These are phyloP conservation scores for Fusarium equiseti DNA, from an alignment of 2,329 filamentous ascomycete species.

Conservation along the genomic window DNA sequence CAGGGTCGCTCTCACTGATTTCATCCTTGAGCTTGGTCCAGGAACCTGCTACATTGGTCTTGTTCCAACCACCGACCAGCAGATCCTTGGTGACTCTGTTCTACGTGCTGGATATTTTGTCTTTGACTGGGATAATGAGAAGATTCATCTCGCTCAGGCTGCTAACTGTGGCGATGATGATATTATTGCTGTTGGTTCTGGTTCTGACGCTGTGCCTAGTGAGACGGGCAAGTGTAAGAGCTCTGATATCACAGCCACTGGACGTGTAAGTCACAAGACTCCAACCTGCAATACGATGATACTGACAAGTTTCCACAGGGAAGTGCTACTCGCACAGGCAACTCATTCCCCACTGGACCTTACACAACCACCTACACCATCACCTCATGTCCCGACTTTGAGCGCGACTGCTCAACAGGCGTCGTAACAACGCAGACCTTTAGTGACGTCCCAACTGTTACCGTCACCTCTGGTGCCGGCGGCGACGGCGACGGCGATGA, in stretches of 20 bases:
- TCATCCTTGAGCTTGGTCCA: constrained; percentile 60
- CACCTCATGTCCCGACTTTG: constrained; percentile 45
- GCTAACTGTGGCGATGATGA: constrained; percentile 56
- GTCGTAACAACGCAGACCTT: constrained; percentile 46
- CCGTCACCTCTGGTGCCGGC: constrained; percentile 36
- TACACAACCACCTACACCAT: constrained; percentile 48
- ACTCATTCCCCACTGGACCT: constrained; percentile 28
- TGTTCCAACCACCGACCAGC: constrained; percentile 55
- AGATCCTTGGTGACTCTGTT: constrained; percentile 59
- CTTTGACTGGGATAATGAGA: constrained; percentile 60
- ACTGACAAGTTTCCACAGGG: constrained; percentile 10
- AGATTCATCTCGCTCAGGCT: constrained; percentile 57
- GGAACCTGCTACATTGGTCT: constrained; percentile 59
- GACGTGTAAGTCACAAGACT: constrained; percentile 7
- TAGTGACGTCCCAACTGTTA: constrained; percentile 33
- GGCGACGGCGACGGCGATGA: constrained; percentile 16
- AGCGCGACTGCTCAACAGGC: constrained; percentile 42
- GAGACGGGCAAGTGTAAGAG: constrained; percentile 54
- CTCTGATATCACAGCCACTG: constrained; percentile 42
- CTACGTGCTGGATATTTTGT: constrained; percentile 60
- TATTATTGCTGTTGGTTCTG: constrained; percentile 53
- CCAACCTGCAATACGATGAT: not conserved
- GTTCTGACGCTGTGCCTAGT: constrained; percentile 50
- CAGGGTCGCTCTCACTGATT: constrained; percentile 60
- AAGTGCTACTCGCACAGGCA: constrained; percentile 16